Percentiles rank a stretch among this genome's conserved stretches.
These are phyloP conservation scores for Taphrina confusa DNA, from an alignment of 1,139 yeast species.

Conservation along the genomic window DNA sequence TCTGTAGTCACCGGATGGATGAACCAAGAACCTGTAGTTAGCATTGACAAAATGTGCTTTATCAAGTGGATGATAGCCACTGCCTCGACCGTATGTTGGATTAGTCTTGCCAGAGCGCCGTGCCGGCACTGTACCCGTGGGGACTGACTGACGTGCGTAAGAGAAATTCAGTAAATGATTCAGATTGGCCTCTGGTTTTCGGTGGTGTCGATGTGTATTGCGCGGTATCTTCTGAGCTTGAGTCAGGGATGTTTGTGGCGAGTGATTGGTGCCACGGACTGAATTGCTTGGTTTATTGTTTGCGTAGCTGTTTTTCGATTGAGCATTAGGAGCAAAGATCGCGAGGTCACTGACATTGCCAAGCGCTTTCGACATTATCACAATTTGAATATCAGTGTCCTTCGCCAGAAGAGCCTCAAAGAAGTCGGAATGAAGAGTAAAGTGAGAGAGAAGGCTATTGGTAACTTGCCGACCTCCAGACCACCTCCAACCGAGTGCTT, in stretches of 20 bases:
- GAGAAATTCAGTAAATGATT: constrained; percentile 45
- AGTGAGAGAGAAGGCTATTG: constrained; percentile 10
- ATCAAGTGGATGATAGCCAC: constrained; percentile 52
- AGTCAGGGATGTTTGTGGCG: not conserved
- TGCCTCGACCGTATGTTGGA: constrained; percentile 36
- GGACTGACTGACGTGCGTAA: constrained; percentile 37
- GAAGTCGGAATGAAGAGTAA: too few relatives aligned
- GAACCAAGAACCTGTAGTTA: constrained; percentile 79
- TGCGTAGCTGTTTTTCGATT: not conserved
- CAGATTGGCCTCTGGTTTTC: constrained; percentile 40
- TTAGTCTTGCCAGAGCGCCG: constrained; percentile 34
- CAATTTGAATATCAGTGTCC: too few relatives aligned
- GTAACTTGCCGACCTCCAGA: constrained; percentile 15
- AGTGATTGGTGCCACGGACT: not conserved
- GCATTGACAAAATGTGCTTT: constrained; percentile 82
- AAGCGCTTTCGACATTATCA: constrained; percentile 3
- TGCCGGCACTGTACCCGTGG: constrained; percentile 32
- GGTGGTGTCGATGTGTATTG: constrained; percentile 30
- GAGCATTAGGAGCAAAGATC: not conserved
- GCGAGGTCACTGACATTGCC: not conserved
- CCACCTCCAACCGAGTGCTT: too few relatives aligned
- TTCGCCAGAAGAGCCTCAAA: too few relatives aligned
- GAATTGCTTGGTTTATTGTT: not conserved
- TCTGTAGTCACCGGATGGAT: constrained; percentile 57
- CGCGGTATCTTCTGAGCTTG: constrained; percentile 13